Percentiles rank a stretch among this genome's conserved stretches.
phyloP scores from a whole-genome alignment of 208 protist species.

The Leishmania lainsoni region DNA sequence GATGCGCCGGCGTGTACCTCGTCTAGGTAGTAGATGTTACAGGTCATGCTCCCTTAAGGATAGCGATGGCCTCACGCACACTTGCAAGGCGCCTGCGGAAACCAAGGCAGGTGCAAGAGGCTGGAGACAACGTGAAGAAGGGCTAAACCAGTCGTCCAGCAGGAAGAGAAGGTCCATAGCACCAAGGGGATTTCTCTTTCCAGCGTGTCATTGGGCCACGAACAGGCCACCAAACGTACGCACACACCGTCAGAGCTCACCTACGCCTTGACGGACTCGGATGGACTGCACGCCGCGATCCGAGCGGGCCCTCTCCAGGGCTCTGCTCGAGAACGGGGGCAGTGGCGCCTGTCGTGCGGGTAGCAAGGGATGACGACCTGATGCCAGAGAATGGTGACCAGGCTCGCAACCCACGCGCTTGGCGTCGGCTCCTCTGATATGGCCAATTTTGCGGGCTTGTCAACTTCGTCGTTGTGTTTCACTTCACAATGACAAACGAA shows the following conservation, averaged over 20 bases:
- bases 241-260: neutral
- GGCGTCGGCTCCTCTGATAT: no score
- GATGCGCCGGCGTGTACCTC: neutral
- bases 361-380: neutral
- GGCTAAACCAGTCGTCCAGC: neutral
- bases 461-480: no score
- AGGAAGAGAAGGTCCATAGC: neutral
- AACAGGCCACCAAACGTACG: neutral
- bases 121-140: neutral
- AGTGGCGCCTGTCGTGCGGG: neutral
- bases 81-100: neutral
- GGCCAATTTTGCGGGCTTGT: no score
- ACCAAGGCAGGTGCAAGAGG: neutral
- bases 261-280: neutral
- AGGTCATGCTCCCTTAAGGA: neutral
- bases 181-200: neutral
- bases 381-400: no score
- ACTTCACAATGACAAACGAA: no score
- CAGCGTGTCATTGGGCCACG: neutral
- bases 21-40: neutral
- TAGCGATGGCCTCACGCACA: neutral
- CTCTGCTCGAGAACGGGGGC: neutral
- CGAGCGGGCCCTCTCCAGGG: neutral
- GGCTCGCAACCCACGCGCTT: no score
- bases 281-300: neutral